Evolutionary conservation across 495 filamentous ascomycete genomes (phyloP).

Genomic region (Aspergillus hancockii): DNA sequence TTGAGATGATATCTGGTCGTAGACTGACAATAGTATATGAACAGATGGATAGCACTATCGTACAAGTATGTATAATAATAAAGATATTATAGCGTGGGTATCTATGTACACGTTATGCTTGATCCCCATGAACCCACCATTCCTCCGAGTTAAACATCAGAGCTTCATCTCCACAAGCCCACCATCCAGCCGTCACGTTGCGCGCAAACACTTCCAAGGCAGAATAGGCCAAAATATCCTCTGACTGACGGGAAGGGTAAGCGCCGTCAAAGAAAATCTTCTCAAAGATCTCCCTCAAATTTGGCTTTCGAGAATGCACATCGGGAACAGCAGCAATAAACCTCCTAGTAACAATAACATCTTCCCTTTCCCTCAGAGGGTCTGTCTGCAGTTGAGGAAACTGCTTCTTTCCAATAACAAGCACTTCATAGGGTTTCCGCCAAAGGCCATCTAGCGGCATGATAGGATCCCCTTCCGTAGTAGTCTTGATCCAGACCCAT

Average conservation of each 20-base stretch:
- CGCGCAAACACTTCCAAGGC: conserved; percentile 88
- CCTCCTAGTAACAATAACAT: conserved; percentile 40
- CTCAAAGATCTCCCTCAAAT: conserved; percentile 59
- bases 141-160: conserved; percentile 73
- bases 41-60: neutral
- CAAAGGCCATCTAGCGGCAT: conserved; percentile 65
- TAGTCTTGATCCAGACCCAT: conserved; percentile 93
- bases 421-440: conserved; percentile 84
- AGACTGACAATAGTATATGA: neutral
- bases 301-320: conserved; percentile 88
- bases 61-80: neutral
- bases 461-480: conserved; percentile 67
- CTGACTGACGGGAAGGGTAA: conserved; percentile 9
- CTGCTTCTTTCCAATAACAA: conserved; percentile 63
- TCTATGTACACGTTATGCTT: neutral
- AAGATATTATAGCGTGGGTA: neutral
- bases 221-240: conserved; percentile 39
- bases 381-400: neutral
- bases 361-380: neutral
- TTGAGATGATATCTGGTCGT: neutral
- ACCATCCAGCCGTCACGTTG: conserved; percentile 84
- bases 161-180: conserved; percentile 84
- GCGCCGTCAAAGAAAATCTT: conserved; percentile 37
- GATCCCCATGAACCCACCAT: conserved; percentile 54
- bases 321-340: conserved; percentile 83